Conservation (phyloP, 352 stramenopile species). For the Phytophthora litchii region DNA sequence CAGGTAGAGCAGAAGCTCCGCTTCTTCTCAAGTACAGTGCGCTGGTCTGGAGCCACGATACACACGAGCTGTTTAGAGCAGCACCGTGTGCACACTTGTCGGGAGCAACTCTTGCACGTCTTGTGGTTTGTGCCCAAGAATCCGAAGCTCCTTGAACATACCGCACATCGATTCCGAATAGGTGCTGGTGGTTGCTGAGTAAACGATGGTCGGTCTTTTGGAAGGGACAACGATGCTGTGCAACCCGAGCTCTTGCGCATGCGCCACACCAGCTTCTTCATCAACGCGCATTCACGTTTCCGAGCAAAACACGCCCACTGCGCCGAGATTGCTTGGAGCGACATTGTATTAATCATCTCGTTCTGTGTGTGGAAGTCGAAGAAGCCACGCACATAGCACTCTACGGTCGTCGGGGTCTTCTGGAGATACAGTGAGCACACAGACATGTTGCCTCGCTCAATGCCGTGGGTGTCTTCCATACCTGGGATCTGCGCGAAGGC, state of each 20-base stretch:
- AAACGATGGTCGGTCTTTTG: slow-evolving; percentile 6
- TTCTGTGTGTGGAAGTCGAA: slow-evolving; percentile 56
- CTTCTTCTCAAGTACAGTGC: slow-evolving; percentile 37
- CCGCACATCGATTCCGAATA: slow-evolving; percentile 19
- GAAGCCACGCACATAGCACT: slow-evolving; percentile 56
- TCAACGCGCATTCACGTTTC: slow-evolving; percentile 40
- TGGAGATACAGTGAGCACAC: slow-evolving; percentile 57
- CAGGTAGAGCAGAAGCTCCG: slow-evolving; percentile 41
- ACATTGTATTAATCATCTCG: slow-evolving; percentile 47
- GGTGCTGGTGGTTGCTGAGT: slow-evolving; percentile 17
- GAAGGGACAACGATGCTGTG: slow-evolving; percentile 17
- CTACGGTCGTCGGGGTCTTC: slow-evolving; percentile 44
- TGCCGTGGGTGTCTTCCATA: slow-evolving; percentile 39
- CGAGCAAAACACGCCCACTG: slow-evolving; percentile 42
- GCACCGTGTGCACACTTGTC: slow-evolving; percentile 37
- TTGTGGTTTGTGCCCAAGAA: slow-evolving; percentile 40
- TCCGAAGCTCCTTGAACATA: slow-evolving; percentile 40
- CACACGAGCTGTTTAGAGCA: slow-evolving; percentile 41
- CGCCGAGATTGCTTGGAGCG: slow-evolving; percentile 39
- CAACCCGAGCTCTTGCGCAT: slow-evolving; percentile 39
- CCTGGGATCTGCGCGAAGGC: slow-evolving; percentile 48
- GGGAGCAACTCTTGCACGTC: slow-evolving; percentile 41
- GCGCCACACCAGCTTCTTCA: slow-evolving; percentile 64
- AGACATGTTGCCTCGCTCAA: slow-evolving; percentile 57
- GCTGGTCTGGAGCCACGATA: slow-evolving; percentile 33